A percentile compares a stretch with the other conserved stretches of the same genome.
Conservation (phyloP, 148 eudicot species). For the Spergularia bocconei region DNA sequence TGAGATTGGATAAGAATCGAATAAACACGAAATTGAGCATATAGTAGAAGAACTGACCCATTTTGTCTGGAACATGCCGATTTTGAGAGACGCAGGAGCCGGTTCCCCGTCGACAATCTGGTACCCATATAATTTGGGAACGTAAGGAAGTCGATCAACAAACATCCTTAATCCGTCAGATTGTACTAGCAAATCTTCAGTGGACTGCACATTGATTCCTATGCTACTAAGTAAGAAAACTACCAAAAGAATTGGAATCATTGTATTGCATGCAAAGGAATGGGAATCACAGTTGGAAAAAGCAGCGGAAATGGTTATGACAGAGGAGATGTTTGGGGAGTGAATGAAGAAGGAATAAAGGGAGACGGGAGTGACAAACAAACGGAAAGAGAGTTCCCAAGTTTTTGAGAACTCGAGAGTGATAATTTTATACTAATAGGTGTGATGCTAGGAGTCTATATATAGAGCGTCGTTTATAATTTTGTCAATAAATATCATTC, state of each 20-base stretch:
- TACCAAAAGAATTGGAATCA: background rate
- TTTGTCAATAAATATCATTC: too few relatives aligned
- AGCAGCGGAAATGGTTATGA: background rate
- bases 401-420: too few relatives aligned
- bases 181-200: background rate
- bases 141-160: conserved; percentile 60
- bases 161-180: conserved; percentile 42
- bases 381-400: too few relatives aligned
- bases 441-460: too few relatives aligned
- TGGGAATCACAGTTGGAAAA: background rate
- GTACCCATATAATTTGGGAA: conserved; percentile 62
- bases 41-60: conserved; percentile 48
- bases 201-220: background rate
- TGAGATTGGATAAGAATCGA: too few relatives aligned
- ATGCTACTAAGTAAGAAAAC: background rate
- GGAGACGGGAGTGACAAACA: too few relatives aligned
- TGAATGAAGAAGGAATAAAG: background rate
- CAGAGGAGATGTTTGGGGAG: background rate
- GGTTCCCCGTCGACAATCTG: conserved; percentile 31
- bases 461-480: too few relatives aligned
- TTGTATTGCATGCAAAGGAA: background rate
- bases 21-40: too few relatives aligned
- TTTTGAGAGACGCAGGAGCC: conserved; percentile 35
- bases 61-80: conserved; percentile 68
- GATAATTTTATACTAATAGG: too few relatives aligned